These are phyloP conservation scores for Ophiocordyceps robertsii DNA, from an alignment of 2,329 filamentous ascomycete genomes.

Conservation along the genomic window DNA sequence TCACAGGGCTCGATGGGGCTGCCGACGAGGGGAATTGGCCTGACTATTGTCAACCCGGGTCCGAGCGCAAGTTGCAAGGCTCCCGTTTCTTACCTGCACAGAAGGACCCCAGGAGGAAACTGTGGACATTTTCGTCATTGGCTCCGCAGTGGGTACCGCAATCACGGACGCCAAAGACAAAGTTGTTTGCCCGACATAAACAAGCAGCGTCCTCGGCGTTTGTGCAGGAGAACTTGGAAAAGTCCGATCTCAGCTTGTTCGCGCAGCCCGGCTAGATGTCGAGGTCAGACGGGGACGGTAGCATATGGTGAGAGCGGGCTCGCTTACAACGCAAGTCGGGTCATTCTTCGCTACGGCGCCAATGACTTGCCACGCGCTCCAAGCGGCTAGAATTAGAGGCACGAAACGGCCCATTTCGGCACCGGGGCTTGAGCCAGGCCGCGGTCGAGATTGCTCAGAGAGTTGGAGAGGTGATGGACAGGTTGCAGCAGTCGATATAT, in stretches of 20 bases:
- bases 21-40: not conserved
- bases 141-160: conserved; percentile 18
- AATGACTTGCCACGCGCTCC: conserved; percentile 13
- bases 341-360: conserved; percentile 11
- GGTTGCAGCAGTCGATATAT: not conserved
- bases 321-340: conserved; percentile 18
- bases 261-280: conserved; percentile 8
- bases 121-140: conserved; percentile 14
- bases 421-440: not conserved
- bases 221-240: conserved; percentile 11
- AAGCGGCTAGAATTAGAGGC: conserved; percentile 12
- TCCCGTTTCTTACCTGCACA: conserved; percentile 7
- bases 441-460: not conserved
- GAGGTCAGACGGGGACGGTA: conserved; percentile 1
- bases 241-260: conserved; percentile 7
- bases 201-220: conserved; percentile 20
- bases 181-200: conserved; percentile 19
- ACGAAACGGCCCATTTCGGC: conserved; percentile 14
- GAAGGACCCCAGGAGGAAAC: conserved; percentile 10
- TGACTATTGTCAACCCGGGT: not conserved
- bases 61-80: not conserved
- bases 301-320: not conserved
- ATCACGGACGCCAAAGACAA: conserved; percentile 19
- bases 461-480: not conserved
- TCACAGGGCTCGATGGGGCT: not conserved